phyloP scores from a whole-genome alignment of 805 yeast genomes.

The Saccharomycopsis microspora region DNA sequence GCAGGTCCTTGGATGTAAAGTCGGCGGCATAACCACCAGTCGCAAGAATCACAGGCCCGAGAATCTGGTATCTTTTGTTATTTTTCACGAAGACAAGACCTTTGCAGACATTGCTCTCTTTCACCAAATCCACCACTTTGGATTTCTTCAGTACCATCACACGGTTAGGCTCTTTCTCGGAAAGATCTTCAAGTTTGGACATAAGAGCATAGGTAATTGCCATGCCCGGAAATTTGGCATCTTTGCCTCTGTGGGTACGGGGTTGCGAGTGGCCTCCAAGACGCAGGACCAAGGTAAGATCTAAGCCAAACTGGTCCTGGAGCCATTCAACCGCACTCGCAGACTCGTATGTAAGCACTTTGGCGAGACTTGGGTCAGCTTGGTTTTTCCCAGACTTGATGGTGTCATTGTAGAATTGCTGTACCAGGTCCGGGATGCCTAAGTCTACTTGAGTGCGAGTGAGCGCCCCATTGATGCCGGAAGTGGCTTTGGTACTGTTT shows the following conservation, averaged over 20 bases:
- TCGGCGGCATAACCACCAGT: constrained; percentile 63
- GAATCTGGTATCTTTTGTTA: constrained; percentile 13
- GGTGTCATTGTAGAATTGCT: constrained; percentile 55
- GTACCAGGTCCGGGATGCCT: constrained; percentile 43
- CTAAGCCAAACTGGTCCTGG: constrained; percentile 48
- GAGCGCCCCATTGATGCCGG: constrained; percentile 63
- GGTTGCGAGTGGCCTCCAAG: constrained; percentile 76
- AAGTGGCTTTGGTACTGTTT: constrained; percentile 55
- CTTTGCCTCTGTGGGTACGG: constrained; percentile 73
- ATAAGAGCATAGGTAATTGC: constrained; percentile 46
- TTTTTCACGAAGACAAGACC: constrained; percentile 14
- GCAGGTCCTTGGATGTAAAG: constrained; percentile 34
- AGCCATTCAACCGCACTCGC: constrained; percentile 66
- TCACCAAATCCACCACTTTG: constrained; percentile 32
- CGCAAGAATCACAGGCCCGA: constrained; percentile 48
- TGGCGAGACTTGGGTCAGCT: constrained; percentile 48
- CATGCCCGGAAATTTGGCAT: constrained; percentile 53
- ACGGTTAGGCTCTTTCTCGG: constrained; percentile 32
- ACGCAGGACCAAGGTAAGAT: constrained; percentile 57
- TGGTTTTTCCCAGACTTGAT: constrained; percentile 50
- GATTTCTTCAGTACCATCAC: constrained; percentile 29
- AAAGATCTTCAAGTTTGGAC: constrained; percentile 36
- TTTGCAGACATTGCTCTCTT: constrained; percentile 20
- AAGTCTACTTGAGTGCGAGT: constrained; percentile 47
- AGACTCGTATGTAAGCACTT: constrained; percentile 48